Conservation (phyloP, 345 rosid genomes). For the Camelina laxa region DNA sequence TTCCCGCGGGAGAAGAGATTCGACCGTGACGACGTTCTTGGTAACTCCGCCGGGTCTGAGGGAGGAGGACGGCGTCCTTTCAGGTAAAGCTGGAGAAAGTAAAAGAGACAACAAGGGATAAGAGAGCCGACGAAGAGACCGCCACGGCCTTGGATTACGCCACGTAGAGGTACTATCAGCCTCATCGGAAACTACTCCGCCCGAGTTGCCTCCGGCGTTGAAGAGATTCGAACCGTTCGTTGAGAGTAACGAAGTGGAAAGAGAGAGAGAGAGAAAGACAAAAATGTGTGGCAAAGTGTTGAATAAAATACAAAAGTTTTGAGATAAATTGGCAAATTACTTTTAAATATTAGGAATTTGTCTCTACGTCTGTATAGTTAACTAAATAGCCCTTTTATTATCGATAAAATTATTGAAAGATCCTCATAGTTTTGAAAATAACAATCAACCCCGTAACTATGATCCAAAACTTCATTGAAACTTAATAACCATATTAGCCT, state of each 20-base stretch:
- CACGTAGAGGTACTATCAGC: conserved; percentile 80
- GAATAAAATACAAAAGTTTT: background rate
- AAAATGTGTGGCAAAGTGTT: conserved; percentile 3
- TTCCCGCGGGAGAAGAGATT: conserved; percentile 53
- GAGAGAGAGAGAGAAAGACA: background rate
- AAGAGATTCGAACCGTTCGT: conserved; percentile 39
- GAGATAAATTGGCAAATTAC: background rate
- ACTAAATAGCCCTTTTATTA: background rate
- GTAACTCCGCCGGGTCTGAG: conserved; percentile 50
- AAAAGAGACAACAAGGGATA: conserved; percentile 88
- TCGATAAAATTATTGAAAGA: background rate
- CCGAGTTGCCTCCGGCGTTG: conserved; percentile 17
- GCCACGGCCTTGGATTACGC: conserved; percentile 80
- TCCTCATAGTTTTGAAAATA: background rate
- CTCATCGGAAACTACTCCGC: conserved; percentile 57
- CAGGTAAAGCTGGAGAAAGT: conserved; percentile 70
- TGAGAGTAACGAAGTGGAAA: conserved; percentile 16
- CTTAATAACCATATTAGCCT: no score
- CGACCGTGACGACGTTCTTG: conserved; percentile 64
- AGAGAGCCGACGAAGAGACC: conserved; percentile 81
- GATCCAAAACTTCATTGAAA: background rate
- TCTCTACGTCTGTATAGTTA: background rate
- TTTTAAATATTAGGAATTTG: conserved; percentile 11
- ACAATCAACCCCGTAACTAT: background rate
- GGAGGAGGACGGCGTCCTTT: conserved; percentile 75